These are phyloP conservation scores for Chaetomiaceae sp. DNA, from an alignment of 2,329 filamentous ascomycete species.

Conservation along the genomic window DNA sequence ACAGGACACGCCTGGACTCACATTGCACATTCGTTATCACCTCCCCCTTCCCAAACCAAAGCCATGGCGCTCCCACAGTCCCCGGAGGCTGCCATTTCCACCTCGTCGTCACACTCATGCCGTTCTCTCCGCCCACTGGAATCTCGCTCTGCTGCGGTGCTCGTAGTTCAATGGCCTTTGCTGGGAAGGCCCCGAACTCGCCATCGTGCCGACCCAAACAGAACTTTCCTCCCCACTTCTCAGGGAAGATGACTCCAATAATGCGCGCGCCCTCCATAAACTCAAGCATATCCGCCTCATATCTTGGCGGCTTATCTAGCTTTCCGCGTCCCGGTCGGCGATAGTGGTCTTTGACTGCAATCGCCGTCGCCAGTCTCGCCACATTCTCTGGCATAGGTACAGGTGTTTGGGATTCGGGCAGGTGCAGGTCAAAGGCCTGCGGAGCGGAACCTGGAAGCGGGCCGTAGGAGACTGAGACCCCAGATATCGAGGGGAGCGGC, in stretches of 20 bases:
- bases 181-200: slow-evolving; percentile 45
- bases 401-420: slow-evolving; percentile 32
- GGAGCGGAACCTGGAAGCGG: slow-evolving; percentile 7
- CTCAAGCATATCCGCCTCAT: slow-evolving; percentile 34
- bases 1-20: too few relatives aligned
- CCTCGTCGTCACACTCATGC: slow-evolving; percentile 45
- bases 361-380: slow-evolving; percentile 33
- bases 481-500: slow-evolving; percentile 36
- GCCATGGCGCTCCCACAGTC: slow-evolving; percentile 42
- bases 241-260: slow-evolving; percentile 48
- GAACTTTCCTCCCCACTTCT: slow-evolving; percentile 52
- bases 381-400: slow-evolving; percentile 30
- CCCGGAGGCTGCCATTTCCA: slow-evolving; percentile 51
- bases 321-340: slow-evolving; percentile 34
- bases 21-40: slow-evolving; percentile 60
- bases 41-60: slow-evolving; percentile 63
- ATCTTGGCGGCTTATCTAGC: slow-evolving; percentile 33
- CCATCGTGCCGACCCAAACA: slow-evolving; percentile 56
- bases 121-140: slow-evolving; percentile 43
- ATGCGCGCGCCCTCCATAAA: slow-evolving; percentile 46
- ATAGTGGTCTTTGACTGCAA: slow-evolving; percentile 34
- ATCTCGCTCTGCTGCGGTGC: slow-evolving; percentile 44
- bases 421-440: slow-evolving; percentile 38
- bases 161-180: slow-evolving; percentile 46
- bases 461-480: slow-evolving; percentile 38